These are phyloP conservation scores for Globisporangium emineosum DNA, from an alignment of 352 stramenopile genomes.

Conservation along the genomic window DNA sequence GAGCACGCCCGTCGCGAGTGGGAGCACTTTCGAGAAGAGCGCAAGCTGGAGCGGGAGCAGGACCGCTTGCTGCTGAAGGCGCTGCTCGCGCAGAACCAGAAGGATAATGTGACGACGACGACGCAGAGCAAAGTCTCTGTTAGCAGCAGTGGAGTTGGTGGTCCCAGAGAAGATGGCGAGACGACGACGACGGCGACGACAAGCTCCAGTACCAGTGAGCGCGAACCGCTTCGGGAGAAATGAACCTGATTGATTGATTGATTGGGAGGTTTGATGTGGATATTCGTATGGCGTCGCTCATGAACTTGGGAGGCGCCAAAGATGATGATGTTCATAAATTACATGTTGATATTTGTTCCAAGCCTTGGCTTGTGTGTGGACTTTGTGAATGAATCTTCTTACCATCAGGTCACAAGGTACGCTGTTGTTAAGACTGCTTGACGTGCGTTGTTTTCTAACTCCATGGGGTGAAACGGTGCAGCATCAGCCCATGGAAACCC, in stretches of 20 bases:
- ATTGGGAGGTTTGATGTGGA: background rate
- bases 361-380: background rate
- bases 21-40: constrained; percentile 13
- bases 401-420: background rate
- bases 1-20: constrained; percentile 9
- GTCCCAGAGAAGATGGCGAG: background rate
- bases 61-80: constrained; percentile 8
- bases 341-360: background rate
- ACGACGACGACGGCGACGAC: background rate
- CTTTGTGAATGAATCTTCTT: background rate
- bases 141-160: background rate
- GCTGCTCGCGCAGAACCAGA: constrained; percentile 8
- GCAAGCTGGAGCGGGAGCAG: constrained; percentile 11
- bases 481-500: no score
- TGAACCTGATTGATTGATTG: background rate
- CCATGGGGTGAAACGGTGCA: background rate
- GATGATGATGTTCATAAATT: background rate
- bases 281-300: background rate
- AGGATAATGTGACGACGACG: background rate
- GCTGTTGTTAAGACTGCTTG: background rate
- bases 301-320: no score
- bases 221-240: background rate
- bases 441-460: background rate
- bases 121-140: background rate
- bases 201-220: background rate